Evolutionary conservation across 345 rosid genomes (phyloP).

Genomic region (Theobroma cacao): DNA sequence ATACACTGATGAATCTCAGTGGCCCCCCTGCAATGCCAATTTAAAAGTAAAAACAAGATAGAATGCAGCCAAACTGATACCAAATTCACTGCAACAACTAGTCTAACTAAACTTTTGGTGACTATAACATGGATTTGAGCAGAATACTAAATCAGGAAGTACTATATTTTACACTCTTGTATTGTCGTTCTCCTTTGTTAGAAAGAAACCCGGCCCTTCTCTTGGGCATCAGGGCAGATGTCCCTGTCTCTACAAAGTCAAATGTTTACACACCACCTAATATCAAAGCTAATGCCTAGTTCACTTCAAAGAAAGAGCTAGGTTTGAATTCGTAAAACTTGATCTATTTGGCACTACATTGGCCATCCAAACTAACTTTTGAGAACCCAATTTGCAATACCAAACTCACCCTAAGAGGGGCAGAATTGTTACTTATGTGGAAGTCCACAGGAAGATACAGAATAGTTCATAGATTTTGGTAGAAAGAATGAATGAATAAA

Average conservation of each 20-base stretch:
- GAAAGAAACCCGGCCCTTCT: background rate
- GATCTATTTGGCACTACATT: too few species aligned
- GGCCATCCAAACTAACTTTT: too few species aligned
- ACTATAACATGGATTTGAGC: background rate
- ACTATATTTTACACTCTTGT: background rate
- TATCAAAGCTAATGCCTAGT: background rate
- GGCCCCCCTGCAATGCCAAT: background rate
- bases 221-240: background rate
- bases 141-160: background rate
- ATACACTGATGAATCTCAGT: constrained; percentile 20
- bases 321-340: too few species aligned
- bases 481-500: too few species aligned
- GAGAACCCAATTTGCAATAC: background rate
- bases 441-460: too few species aligned
- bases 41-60: background rate
- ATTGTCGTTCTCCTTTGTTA: background rate
- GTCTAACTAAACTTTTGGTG: background rate
- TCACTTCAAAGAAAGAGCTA: too few species aligned
- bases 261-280: background rate
- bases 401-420: background rate
- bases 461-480: too few species aligned
- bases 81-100: background rate
- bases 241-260: background rate
- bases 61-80: constrained; percentile 9
- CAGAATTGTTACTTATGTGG: too few species aligned